phyloP scores from a whole-genome alignment of 73 alveolate species.

The Blepharisma stoltei region DNA sequence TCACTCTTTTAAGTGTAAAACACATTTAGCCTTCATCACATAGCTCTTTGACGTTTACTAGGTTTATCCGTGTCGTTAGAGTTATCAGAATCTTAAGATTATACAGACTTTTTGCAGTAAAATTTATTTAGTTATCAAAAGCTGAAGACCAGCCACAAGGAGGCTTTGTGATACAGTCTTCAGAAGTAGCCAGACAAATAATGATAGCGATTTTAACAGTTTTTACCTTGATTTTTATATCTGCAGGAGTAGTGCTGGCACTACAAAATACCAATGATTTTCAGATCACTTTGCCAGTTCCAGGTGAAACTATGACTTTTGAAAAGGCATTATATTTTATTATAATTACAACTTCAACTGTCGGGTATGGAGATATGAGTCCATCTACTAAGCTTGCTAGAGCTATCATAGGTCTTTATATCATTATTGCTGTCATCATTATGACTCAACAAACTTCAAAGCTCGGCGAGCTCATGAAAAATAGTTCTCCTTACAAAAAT shows the following conservation, averaged over 20 bases:
- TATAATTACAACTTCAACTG: conserved; percentile 49
- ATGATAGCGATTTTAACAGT: conserved; percentile 37
- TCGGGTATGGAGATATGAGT: conserved; percentile 60
- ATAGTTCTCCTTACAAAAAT: conserved; percentile 33
- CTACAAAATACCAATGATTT: conserved; percentile 41
- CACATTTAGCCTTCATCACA: background rate
- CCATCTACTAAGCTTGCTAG: conserved; percentile 48
- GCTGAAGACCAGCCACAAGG: conserved; percentile 32
- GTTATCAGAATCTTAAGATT: conserved; percentile 55
- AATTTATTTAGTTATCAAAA: conserved; percentile 10
- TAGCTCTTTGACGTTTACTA: conserved; percentile 41
- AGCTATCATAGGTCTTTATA: conserved; percentile 47
- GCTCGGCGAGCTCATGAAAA: conserved; percentile 48
- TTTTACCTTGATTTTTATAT: conserved; percentile 41
- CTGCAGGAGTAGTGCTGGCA: conserved; percentile 48
- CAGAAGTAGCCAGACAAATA: conserved; percentile 41
- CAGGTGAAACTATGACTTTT: conserved; percentile 46
- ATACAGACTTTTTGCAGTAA: conserved; percentile 45
- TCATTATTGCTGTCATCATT: conserved; percentile 52
- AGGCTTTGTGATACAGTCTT: conserved; percentile 29
- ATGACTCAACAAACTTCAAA: conserved; percentile 51
- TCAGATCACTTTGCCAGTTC: conserved; percentile 26
- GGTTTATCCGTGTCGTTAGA: conserved; percentile 53
- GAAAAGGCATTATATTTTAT: conserved; percentile 56
- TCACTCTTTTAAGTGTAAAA: conserved; percentile 25